Evolutionary conservation across 176 grass and related monocot genomes (phyloP).

Genomic region (Oropetium thomaeum): DNA sequence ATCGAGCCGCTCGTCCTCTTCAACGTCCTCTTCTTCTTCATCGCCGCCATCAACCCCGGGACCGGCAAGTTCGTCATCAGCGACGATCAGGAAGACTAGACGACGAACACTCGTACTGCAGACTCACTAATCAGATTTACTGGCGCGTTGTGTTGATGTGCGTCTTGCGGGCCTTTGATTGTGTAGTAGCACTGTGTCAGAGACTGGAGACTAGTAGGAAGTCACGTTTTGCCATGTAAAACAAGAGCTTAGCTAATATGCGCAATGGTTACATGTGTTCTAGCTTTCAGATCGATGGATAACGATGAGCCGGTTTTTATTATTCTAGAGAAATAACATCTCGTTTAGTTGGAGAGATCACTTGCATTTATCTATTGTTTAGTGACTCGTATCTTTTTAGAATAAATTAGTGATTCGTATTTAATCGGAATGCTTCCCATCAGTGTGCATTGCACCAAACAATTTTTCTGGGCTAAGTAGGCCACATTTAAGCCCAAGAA

Average conservation of each 20-base stretch:
- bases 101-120: too few relatives aligned
- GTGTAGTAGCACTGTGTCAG: neutral
- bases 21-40: slow-evolving; percentile 67
- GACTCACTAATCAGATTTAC: too few relatives aligned
- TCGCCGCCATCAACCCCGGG: slow-evolving; percentile 63
- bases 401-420: too few relatives aligned
- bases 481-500: neutral
- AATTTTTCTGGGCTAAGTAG: neutral
- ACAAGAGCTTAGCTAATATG: slow-evolving; percentile 39
- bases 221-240: neutral
- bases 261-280: neutral
- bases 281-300: neutral
- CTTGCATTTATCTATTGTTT: neutral
- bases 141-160: neutral
- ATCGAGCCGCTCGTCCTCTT: slow-evolving; percentile 68
- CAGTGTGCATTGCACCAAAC: neutral
- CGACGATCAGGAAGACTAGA: slow-evolving; percentile 47
- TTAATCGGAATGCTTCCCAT: neutral
- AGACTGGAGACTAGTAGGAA: slow-evolving; percentile 7
- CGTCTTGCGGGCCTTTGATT: slow-evolving; percentile 6
- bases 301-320: neutral
- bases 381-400: too few relatives aligned
- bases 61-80: slow-evolving; percentile 58
- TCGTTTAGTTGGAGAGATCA: neutral
- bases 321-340: neutral